phyloP scores from a whole-genome alignment of 257 asterid species.

The Rhazya stricta region DNA sequence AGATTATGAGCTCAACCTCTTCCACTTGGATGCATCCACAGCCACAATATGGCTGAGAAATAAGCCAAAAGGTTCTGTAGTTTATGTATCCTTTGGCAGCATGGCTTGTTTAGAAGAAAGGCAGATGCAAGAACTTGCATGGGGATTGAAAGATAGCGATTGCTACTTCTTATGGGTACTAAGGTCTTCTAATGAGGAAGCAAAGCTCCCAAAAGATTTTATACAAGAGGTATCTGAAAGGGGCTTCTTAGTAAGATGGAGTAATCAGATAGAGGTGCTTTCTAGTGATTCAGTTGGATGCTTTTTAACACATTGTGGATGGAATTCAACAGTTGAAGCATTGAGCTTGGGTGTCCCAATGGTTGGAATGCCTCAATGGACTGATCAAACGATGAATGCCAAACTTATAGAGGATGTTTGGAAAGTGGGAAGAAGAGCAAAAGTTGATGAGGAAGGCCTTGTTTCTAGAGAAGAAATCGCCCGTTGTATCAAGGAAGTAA shows the following conservation, averaged over 20 bases:
- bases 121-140: conserved; percentile 60
- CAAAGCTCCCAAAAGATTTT: conserved; percentile 38
- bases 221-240: conserved; percentile 15
- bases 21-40: conserved; percentile 29
- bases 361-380: conserved; percentile 84
- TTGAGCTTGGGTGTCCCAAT: conserved; percentile 67
- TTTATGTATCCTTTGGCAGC: conserved; percentile 79
- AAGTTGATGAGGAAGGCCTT: conserved; percentile 33
- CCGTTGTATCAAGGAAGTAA: conserved; percentile 48
- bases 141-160: conserved; percentile 35
- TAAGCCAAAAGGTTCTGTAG: conserved; percentile 51
- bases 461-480: conserved; percentile 55
- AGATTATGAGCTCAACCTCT: conserved; percentile 48
- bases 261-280: conserved; percentile 55
- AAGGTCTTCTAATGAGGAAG: conserved; percentile 24
- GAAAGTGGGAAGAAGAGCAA: conserved; percentile 52
- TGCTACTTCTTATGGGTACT: conserved; percentile 58
- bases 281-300: conserved; percentile 57
- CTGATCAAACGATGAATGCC: conserved; percentile 68
- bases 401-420: conserved; percentile 65
- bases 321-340: conserved; percentile 75
- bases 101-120: conserved; percentile 40
- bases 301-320: conserved; percentile 69
- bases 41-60: conserved; percentile 47
- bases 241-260: conserved; percentile 52